Conservation (phyloP, 805 yeast species). For the Suhomyces xylopsoci region DNA sequence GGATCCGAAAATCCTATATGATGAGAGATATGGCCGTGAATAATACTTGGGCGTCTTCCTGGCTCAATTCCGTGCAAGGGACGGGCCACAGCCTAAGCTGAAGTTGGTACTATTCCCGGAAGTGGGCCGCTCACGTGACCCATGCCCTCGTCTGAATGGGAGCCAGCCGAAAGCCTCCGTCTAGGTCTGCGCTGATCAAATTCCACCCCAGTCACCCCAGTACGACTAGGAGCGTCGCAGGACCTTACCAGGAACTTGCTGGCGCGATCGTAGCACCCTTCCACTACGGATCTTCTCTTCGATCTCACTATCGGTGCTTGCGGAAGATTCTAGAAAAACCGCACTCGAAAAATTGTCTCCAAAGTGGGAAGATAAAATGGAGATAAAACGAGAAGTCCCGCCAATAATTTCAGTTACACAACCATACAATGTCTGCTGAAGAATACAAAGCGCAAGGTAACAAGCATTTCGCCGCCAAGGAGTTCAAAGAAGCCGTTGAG, state of each 20-base stretch:
- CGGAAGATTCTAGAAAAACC: slow-evolving; percentile 1
- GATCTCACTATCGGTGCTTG: not conserved
- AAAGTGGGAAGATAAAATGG: not conserved
- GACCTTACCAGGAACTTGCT: too few relatives aligned
- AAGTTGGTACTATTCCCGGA: not conserved
- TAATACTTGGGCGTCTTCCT: too few relatives aligned
- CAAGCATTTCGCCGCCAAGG: slow-evolving; percentile 85
- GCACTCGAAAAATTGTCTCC: not conserved
- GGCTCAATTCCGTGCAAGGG: too few relatives aligned
- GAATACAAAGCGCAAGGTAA: slow-evolving; percentile 90
- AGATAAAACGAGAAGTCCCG: not conserved
- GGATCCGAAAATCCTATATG: too few relatives aligned
- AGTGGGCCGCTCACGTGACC: not conserved
- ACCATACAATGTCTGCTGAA: slow-evolving; percentile 53
- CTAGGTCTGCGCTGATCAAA: too few relatives aligned
- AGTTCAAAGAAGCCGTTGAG: slow-evolving; percentile 76
- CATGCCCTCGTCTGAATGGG: not conserved
- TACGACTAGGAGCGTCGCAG: too few relatives aligned
- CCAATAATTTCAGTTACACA: not conserved
- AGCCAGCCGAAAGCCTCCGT: too few relatives aligned
- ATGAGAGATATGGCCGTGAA: not conserved
- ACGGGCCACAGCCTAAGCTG: too few relatives aligned
- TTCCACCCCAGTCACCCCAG: too few relatives aligned
- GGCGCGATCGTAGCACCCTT: too few relatives aligned
- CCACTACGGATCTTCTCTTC: too few relatives aligned